Evolutionary conservation across 768 basidiomycete species (phyloP).

Genomic region (Suillus americanus): DNA sequence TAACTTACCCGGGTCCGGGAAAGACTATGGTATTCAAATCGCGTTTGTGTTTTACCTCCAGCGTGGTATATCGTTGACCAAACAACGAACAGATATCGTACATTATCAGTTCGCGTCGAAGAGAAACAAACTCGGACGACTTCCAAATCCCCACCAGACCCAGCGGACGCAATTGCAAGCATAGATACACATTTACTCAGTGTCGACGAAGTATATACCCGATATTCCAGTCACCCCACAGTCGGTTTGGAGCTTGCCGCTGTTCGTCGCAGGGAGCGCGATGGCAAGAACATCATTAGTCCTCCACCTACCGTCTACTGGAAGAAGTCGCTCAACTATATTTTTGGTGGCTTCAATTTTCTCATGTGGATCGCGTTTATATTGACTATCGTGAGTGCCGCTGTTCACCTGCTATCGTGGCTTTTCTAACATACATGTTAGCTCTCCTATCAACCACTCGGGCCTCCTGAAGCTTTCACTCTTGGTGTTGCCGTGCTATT

Average conservation of each 20-base stretch:
- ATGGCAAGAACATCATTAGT: constrained; percentile 52
- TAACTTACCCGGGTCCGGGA: not conserved
- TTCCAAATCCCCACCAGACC: constrained; percentile 14
- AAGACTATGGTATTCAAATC: constrained; percentile 4
- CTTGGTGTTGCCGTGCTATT: constrained; percentile 41
- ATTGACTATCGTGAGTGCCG: constrained; percentile 35
- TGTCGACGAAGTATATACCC: constrained; percentile 40
- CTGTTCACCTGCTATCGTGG: constrained; percentile 53
- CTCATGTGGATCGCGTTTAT: not conserved
- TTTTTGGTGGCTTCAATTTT: constrained; percentile 40
- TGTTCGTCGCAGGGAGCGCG: constrained; percentile 41
- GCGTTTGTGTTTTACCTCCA: not conserved
- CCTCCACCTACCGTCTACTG: constrained; percentile 45
- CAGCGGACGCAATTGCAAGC: constrained; percentile 32
- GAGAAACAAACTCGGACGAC: constrained; percentile 6
- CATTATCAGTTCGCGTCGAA: constrained; percentile 37
- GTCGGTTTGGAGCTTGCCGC: constrained; percentile 50
- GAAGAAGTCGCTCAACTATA: constrained; percentile 47
- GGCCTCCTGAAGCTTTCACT: constrained; percentile 52
- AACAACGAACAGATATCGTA: constrained; percentile 27
- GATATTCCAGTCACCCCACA: constrained; percentile 43
- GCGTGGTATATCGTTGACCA: not conserved
- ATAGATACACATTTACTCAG: constrained; percentile 45
- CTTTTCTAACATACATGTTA: not conserved
- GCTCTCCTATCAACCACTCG: constrained; percentile 41